Percentiles rank a stretch among this genome's conserved stretches.
Conservation (phyloP, 1,284 basidiomycete genomes). For the Tetrapyrgos nigripes region DNA sequence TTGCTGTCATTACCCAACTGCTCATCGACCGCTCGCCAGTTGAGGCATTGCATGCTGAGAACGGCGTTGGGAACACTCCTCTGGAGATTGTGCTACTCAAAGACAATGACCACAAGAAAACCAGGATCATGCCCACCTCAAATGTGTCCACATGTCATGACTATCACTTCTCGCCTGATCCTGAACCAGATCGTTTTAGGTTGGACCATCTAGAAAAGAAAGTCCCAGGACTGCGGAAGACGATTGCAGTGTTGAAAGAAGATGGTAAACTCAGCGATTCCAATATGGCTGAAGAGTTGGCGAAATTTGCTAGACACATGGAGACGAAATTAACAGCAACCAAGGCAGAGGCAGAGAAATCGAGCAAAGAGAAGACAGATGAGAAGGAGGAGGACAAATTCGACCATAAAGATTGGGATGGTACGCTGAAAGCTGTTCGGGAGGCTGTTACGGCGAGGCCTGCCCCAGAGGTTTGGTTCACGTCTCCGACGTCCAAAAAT, state of each 20-base stretch:
- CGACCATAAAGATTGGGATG: constrained; percentile 1
- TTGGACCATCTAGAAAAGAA: constrained; percentile 32
- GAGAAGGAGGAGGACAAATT: constrained; percentile 13
- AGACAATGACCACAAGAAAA: constrained; percentile 20
- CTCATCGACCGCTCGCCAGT: constrained; percentile 44
- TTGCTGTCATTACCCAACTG: constrained; percentile 39
- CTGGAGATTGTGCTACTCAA: constrained; percentile 47
- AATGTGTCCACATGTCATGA: too few relatives aligned
- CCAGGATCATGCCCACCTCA: too few relatives aligned
- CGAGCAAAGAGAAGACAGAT: constrained; percentile 3
- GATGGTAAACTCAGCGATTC: constrained; percentile 41
- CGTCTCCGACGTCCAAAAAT: constrained; percentile 35
- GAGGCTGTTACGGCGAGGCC: constrained; percentile 13
- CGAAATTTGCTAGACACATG: constrained; percentile 38
- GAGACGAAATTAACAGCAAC: constrained; percentile 35
- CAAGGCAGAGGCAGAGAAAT: constrained; percentile 19
- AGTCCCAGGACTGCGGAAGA: constrained; percentile 39
- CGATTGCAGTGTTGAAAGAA: constrained; percentile 37
- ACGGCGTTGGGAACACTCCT: constrained; percentile 60
- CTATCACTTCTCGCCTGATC: too few relatives aligned
- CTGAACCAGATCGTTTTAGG: constrained; percentile 18
- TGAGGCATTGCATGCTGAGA: constrained; percentile 51
- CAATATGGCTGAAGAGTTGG: constrained; percentile 38
- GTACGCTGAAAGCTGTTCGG: constrained; percentile 21
- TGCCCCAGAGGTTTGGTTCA: constrained; percentile 31